Base-by-base conservation (phyloP, 1,284 basidiomycete genomes). In the Polyporus tsugae region DNA sequence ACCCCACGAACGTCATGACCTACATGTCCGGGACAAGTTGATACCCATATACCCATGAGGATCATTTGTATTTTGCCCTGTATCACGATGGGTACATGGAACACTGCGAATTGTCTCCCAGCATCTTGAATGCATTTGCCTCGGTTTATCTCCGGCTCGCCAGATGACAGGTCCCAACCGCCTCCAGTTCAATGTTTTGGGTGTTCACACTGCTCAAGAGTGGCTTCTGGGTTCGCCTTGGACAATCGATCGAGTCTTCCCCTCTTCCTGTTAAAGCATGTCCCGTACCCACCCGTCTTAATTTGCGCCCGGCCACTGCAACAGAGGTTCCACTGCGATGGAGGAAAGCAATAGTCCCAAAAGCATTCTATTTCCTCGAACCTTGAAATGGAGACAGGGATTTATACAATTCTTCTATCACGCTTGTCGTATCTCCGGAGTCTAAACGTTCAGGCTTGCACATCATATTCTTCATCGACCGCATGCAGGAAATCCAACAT, bases 401-500 rank as follows among this genome's bases (percentile, higher is more conserved):
- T 44, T 6, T 46, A 7, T 46, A 46, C 44, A 22, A 46, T 46
- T 22, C 44, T 46, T 46, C 19, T 46, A 46, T 9, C 19, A 46
- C 7, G n/a, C 44, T 46, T 46, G 13, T 22, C n/a, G 2, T 46
- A 22, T 46, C 6, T 46, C 44, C n/a, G 15, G 6, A n/a, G 22
- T 25, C 22, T 33, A 6, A 2, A 55, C 7, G 52, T 29, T 61
- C 19, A 61, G 33, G 44, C 25, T 6, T 62, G 41, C 13, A 72
- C 63, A 11, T 74, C 63, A 63, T 75, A 78, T 61, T 80, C 79
- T 17, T 78, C 76, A 33, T 78, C 75, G 3, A 79, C 72, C 4
- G 72, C 76, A 4, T 66, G 63, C 60, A 80, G 65, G 62, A 80
- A 80, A 36, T 78, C 74, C 29, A 78, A 63, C 78, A 80, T 78